Evolutionary conservation across 1,284 basidiomycete species (phyloP).

Genomic region (Tilletia walkeri): DNA sequence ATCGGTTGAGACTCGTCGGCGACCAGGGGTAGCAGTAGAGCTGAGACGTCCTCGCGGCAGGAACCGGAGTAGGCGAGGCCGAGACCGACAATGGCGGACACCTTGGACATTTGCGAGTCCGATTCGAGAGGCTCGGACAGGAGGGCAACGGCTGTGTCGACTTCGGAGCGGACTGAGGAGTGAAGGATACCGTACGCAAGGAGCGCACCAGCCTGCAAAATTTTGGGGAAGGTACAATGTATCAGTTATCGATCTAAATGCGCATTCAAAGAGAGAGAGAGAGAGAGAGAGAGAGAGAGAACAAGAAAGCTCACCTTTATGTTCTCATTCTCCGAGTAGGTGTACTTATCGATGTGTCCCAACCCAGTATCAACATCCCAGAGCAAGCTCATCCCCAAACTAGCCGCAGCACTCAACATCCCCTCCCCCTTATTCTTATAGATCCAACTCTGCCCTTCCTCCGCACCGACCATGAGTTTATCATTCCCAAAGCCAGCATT

Average conservation of each 20-base stretch:
- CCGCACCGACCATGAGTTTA: conserved; percentile 93
- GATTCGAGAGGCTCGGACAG: conserved; percentile 88
- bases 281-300: too few species aligned
- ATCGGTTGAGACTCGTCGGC: conserved; percentile 64
- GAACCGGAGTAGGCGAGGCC: conserved; percentile 93
- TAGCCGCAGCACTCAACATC: conserved; percentile 95
- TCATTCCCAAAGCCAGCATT: conserved; percentile 99
- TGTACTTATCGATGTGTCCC: conserved; percentile 94
- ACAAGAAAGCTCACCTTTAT: conserved; percentile 69
- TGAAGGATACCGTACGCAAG: conserved; percentile 93
- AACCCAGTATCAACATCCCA: conserved; percentile 97
- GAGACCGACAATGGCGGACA: conserved; percentile 70
- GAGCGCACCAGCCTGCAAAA: conserved; percentile 75
- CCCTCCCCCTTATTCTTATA: conserved; percentile 99
- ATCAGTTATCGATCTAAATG: neutral
- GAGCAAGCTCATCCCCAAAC: conserved; percentile 83
- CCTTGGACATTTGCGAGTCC: conserved; percentile 78
- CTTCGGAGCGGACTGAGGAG: conserved; percentile 83
- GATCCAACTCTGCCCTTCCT: conserved; percentile 95
- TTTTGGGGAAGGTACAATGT: neutral
- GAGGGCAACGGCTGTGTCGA: conserved; percentile 87
- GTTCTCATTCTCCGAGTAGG: conserved; percentile 91
- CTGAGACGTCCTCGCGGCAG: conserved; percentile 75
- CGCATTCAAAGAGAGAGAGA: neutral
- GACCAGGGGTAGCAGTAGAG: conserved; percentile 48